Percentiles rank a stretch among this genome's conserved stretches.
Evolutionary conservation across 2,329 filamentous ascomycete genomes (phyloP).

Genomic region (Fusarium scirpi): DNA sequence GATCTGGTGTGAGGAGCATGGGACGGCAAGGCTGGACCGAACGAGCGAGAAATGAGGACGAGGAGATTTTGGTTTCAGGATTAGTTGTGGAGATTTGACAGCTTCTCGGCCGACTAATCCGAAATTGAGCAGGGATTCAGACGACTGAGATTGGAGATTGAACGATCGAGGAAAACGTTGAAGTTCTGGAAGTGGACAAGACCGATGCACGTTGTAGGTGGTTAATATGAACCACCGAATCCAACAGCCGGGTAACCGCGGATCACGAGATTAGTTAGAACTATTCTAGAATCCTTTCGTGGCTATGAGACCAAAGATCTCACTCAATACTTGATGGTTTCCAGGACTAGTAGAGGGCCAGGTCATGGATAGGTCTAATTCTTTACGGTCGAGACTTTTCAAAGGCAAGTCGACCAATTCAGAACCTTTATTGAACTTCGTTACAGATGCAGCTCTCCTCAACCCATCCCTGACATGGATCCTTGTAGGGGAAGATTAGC

Average conservation of each 20-base stretch:
- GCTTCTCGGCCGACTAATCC: constrained; percentile 35
- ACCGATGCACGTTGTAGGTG: constrained; percentile 33
- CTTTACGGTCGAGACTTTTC: neutral
- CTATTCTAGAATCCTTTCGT: constrained; percentile 25
- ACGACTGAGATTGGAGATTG: constrained; percentile 19
- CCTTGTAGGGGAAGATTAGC: neutral
- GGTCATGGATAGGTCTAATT: neutral
- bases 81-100: constrained; percentile 40
- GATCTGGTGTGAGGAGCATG: constrained; percentile 38
- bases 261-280: constrained; percentile 5
- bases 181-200: constrained; percentile 32
- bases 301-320: neutral
- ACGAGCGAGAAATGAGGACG: constrained; percentile 42
- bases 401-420: neutral
- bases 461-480: neutral
- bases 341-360: neutral
- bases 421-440: neutral
- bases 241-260: constrained; percentile 1
- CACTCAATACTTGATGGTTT: neutral
- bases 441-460: neutral
- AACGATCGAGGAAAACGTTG: constrained; percentile 12
- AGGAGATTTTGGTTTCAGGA: constrained; percentile 43
- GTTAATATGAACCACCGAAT: constrained; percentile 17
- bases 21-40: constrained; percentile 38
- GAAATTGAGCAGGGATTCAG: constrained; percentile 43